These are phyloP conservation scores for Thielaviopsis musarum DNA, from an alignment of 2,329 filamentous ascomycete species.

Conservation along the genomic window DNA sequence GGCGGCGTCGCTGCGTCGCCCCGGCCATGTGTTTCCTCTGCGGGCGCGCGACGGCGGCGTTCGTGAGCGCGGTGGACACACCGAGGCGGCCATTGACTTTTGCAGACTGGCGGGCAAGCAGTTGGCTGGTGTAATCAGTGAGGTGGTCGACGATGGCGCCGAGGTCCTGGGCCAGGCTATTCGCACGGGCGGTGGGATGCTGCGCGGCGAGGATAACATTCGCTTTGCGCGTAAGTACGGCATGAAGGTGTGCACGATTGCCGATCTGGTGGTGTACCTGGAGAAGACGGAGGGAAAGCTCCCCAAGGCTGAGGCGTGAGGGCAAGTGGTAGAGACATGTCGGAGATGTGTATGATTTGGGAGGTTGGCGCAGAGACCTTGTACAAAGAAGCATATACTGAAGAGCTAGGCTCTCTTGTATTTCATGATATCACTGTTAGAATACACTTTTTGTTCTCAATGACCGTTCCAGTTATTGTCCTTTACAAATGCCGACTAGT, in stretches of 20 bases:
- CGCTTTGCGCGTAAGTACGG: constrained; percentile 78
- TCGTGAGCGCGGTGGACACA: constrained; percentile 65
- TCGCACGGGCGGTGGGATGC: constrained; percentile 61
- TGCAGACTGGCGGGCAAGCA: constrained; percentile 68
- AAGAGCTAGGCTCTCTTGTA: neutral
- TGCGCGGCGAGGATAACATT: constrained; percentile 76
- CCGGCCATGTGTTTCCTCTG: constrained; percentile 82
- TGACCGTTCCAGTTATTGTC: no score
- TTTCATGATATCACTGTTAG: neutral
- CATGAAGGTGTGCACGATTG: constrained; percentile 88
- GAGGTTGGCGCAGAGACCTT: neutral
- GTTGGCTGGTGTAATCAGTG: constrained; percentile 69
- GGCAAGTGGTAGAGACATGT: neutral
- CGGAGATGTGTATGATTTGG: neutral
- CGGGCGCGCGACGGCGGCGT: constrained; percentile 67
- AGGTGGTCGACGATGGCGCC: constrained; percentile 76
- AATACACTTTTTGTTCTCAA: neutral
- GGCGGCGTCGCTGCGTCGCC: constrained; percentile 52
- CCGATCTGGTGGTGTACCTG: constrained; percentile 66
- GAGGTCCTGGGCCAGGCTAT: constrained; percentile 52
- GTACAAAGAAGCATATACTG: neutral
- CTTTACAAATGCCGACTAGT: no score
- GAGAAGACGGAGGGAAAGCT: constrained; percentile 56
- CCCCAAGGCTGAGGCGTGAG: constrained; percentile 24
- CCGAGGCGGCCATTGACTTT: constrained; percentile 84